Percentiles rank a stretch among this genome's conserved stretches.
phyloP scores from a whole-genome alignment of 495 filamentous ascomycete genomes.

The Aspergillus bertholletiae region DNA sequence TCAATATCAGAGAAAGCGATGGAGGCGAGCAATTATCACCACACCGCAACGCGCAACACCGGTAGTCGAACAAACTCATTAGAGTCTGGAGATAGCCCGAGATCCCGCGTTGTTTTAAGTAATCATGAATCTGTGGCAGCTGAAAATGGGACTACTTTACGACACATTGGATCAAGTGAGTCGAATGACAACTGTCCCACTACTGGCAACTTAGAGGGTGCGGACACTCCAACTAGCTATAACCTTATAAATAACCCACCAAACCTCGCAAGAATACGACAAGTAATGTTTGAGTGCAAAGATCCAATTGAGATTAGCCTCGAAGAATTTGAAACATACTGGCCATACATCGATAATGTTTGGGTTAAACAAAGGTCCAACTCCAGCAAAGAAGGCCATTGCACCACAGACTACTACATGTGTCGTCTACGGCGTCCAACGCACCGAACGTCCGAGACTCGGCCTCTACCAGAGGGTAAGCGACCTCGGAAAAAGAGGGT shows the following conservation, averaged over 20 bases:
- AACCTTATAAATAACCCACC: constrained; percentile 43
- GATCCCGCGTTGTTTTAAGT: not conserved
- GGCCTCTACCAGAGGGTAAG: constrained; percentile 50
- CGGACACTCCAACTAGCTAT: constrained; percentile 6
- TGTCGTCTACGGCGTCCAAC: constrained; percentile 47
- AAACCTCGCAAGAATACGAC: constrained; percentile 42
- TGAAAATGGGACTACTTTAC: not conserved
- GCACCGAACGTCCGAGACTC: constrained; percentile 37
- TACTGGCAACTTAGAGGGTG: not conserved
- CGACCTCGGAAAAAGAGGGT: constrained; percentile 47
- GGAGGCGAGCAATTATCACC: constrained; percentile 5
- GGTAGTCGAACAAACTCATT: constrained; percentile 5
- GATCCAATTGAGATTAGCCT: constrained; percentile 50
- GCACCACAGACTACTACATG: constrained; percentile 51
- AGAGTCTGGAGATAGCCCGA: not conserved
- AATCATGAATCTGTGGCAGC: not conserved
- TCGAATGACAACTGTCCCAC: not conserved
- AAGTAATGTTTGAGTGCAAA: constrained; percentile 48
- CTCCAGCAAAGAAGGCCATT: constrained; percentile 46
- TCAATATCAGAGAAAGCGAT: constrained; percentile 11
- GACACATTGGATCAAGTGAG: not conserved
- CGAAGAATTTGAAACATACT: constrained; percentile 50
- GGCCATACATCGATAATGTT: constrained; percentile 53
- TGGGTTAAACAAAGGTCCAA: constrained; percentile 52
- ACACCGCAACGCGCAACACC: constrained; percentile 5